Evolutionary conservation across 2,329 filamentous ascomycete species (phyloP), one percentile per base, ranked within the genome.

Genomic region (Talaromyces rugulosus): DNA sequence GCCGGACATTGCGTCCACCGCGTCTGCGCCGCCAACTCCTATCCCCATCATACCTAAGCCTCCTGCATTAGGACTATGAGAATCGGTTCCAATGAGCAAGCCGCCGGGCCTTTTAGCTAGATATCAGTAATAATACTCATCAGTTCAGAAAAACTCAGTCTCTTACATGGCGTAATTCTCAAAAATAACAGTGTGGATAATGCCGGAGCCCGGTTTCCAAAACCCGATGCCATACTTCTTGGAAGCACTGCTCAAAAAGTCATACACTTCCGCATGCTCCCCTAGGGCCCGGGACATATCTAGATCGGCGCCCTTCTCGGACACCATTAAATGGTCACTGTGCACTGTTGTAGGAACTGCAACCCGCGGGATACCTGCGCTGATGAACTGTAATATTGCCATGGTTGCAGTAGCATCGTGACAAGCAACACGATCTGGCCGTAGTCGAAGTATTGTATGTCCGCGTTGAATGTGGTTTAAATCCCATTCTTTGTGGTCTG

Each of bases 221-320:
- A 98, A 98, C 84, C 95, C 95, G 79, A 98, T 97, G 85, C 97
- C 94, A 85, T 97, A 99, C 85, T 98, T 99, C 75, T 92, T 93
- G 78, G 93, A 97, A 68, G 94, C 90, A 66, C 88, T 88, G 65
- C 92, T 86, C 75, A 99, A 82, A 86, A 99, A 99, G 81, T 98
- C 90, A 82, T 98, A 99, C 70, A 99, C 95, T 81, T 98, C 94
- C 85, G 96, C 96, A 89, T 98, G 98, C 82, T 96, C 96, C 70
- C 87, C 86, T 74, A 93, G 83, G 71, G 95, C 95, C 74, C 93
- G 87, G 64, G 86, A 89, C 78, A 98, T 83, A 89, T 98, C 95
- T 87, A 96, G 94, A 67, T 84, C 87, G 70, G 92, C 93, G 75
- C 95, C 95, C 72, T 94, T 77, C 82, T 98, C 93, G 65, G 94